Evolutionary conservation across 495 filamentous ascomycete species (phyloP), one percentile per base, ranked within the genome.

Genomic region (Aspergillus carlsbadensis): DNA sequence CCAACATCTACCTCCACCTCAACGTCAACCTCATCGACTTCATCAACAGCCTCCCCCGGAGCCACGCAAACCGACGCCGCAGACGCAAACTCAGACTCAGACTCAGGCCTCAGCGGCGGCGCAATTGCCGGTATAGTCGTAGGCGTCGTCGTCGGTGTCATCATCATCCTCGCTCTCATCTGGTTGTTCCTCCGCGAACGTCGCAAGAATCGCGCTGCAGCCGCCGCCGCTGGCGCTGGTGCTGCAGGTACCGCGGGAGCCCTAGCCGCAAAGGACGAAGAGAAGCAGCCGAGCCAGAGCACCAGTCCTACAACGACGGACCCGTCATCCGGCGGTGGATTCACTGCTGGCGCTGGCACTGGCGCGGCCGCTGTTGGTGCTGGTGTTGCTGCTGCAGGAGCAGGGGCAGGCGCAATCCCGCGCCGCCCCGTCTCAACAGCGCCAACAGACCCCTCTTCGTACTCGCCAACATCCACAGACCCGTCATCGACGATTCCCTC

Each of bases 41-140:
- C 50, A 40, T 31, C 45, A 6, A 36, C 41, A 22, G 1, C 41
- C 20, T 22, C 47, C 1, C 1, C 47, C 1, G 14, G 33, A 15
- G 34, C 7, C 1, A 14, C 42, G 20, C 41, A 44, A 20, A 44
- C 18, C 2, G 7, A 11, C 6, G 14, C 37, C 3, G n/a, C 37
- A 8, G 43, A 54, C 42, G 34, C 34, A 20, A 3, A 20, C 2
- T 8, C 34, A 3, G 5, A 21, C 47, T 50, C 47, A 4, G 48
- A 31, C 13, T 41, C 60, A 1, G 36, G 43, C 13, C 63, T 72
- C 5, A 63, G 64, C 35, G 49, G 61, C 22, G 70, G 66, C 22
- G 65, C 65, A 11, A 73, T 68, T 53, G 70, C 59, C 1, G 71
- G 71, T 0, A 70, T 74, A 10, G 65, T 66, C 17, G 58, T 66